These are phyloP conservation scores for Fraxinus paxiana DNA, from an alignment of 305 asterid species.

Conservation along the genomic window DNA sequence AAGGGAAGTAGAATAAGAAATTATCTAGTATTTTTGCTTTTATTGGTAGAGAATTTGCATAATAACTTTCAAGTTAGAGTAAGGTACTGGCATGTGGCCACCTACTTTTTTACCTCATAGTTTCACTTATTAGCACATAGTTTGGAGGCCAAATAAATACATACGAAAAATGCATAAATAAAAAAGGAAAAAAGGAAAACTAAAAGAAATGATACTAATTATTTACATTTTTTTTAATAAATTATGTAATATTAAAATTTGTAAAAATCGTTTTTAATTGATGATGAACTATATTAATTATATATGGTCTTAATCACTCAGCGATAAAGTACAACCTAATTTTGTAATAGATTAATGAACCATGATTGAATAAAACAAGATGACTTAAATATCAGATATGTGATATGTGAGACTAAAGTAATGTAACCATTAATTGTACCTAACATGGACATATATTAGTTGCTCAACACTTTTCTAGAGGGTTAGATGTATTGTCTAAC, in stretches of 20 bases:
- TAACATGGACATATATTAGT: not conserved
- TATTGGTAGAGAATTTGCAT: not conserved
- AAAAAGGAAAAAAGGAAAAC: too few relatives aligned
- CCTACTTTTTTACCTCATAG: too few relatives aligned
- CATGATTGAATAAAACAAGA: not conserved
- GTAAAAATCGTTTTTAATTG: not conserved
- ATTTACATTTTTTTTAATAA: not conserved
- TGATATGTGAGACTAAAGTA: not conserved
- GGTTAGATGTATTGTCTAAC: not conserved
- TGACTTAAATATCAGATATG: not conserved
- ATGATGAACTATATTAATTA: not conserved
- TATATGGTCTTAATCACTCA: not conserved
- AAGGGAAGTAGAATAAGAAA: not conserved
- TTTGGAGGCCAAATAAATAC: too few relatives aligned
- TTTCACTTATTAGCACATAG: too few relatives aligned
- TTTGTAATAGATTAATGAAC: not conserved
- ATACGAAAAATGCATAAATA: too few relatives aligned
- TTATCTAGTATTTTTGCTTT: too few relatives aligned
- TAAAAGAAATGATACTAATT: too few relatives aligned
- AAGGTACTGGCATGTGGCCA: too few relatives aligned
- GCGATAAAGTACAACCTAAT: not conserved
- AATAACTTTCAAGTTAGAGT: too few relatives aligned
- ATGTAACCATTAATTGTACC: not conserved
- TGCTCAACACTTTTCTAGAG: not conserved
- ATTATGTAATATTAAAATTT: too few relatives aligned